A percentile compares a stretch with the other conserved stretches of the same genome.
Conservation (phyloP, 1,284 basidiomycete genomes). For the Microbotryum saponariae region DNA sequence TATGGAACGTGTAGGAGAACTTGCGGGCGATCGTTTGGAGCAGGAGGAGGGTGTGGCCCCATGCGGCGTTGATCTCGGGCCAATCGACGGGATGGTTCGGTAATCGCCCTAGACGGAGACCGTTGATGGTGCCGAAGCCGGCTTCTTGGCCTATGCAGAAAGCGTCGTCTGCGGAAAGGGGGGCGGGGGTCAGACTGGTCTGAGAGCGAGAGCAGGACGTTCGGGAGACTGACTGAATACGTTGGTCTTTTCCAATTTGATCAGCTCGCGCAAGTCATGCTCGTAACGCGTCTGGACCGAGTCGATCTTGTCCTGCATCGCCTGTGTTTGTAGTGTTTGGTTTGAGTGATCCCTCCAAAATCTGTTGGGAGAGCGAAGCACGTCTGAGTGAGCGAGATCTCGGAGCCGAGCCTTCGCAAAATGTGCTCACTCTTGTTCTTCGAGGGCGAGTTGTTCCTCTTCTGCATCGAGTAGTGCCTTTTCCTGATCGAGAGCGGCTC, state of each 20-base stretch:
- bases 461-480: slow-evolving; percentile 47
- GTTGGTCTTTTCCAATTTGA: slow-evolving; percentile 84
- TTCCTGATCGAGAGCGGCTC: slow-evolving; percentile 35
- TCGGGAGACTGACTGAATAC: slow-evolving; percentile 58
- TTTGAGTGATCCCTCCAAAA: slow-evolving; percentile 76
- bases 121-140: slow-evolving; percentile 93
- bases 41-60: slow-evolving; percentile 90
- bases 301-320: slow-evolving; percentile 60
- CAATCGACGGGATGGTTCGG: slow-evolving; percentile 80
- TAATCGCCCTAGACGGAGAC: slow-evolving; percentile 78
- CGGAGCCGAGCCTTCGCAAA: too few relatives aligned
- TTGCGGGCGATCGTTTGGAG: slow-evolving; percentile 84
- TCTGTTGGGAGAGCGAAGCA: slow-evolving; percentile 43
- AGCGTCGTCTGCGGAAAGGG: slow-evolving; percentile 58
- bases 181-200: background rate
- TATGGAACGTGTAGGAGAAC: slow-evolving; percentile 75
- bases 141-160: slow-evolving; percentile 96
- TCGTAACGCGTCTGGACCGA: slow-evolving; percentile 58
- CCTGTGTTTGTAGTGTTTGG: slow-evolving; percentile 56
- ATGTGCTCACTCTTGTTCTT: slow-evolving; percentile 62
- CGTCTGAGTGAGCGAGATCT: too few relatives aligned
- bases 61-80: slow-evolving; percentile 98
- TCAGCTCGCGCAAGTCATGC: slow-evolving; percentile 50
- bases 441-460: slow-evolving; percentile 64
- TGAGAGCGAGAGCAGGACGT: background rate